These are phyloP conservation scores for Trichocomaceae sp. DNA, from an alignment of 2,329 filamentous ascomycete genomes.

Conservation along the genomic window DNA sequence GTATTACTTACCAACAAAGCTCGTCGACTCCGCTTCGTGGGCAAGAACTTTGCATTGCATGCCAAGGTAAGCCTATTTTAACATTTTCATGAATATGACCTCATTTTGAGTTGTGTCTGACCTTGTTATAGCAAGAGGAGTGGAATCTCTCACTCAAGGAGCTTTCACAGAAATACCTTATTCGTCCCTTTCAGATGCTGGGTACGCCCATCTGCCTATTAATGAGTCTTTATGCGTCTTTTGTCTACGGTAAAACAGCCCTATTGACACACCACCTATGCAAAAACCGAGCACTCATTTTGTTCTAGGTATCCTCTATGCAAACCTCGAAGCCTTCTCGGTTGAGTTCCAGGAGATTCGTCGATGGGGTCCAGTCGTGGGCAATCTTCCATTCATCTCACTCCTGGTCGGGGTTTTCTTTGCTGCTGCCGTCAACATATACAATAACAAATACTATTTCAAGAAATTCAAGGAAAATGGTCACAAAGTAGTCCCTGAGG, in stretches of 20 bases:
- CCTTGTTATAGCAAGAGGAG: background rate
- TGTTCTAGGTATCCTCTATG: constrained; percentile 27
- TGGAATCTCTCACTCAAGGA: background rate
- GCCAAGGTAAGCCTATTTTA: background rate
- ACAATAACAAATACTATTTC: constrained; percentile 33
- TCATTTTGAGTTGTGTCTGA: background rate
- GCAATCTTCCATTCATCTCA: constrained; percentile 39
- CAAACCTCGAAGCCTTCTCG: constrained; percentile 25
- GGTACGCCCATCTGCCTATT: background rate
- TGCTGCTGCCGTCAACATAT: constrained; percentile 35
- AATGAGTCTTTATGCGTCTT: constrained; percentile 24
- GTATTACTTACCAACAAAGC: constrained; percentile 24
- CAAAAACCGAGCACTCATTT: no score
- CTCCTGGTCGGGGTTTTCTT: constrained; percentile 35
- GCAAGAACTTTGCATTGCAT: background rate
- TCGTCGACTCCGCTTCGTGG: background rate
- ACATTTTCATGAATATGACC: background rate
- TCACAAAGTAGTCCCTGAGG: constrained; percentile 33
- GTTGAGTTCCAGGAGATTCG: constrained; percentile 31
- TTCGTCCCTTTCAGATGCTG: background rate
- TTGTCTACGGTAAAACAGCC: constrained; percentile 24
- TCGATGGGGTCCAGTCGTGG: constrained; percentile 33
- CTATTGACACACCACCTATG: no score
- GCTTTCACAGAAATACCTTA: background rate
- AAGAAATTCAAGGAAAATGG: constrained; percentile 23